Evolutionary conservation across 2,329 filamentous ascomycete species (phyloP), one percentile per base, ranked within the genome.

Genomic region (Colletotrichum destructivum): DNA sequence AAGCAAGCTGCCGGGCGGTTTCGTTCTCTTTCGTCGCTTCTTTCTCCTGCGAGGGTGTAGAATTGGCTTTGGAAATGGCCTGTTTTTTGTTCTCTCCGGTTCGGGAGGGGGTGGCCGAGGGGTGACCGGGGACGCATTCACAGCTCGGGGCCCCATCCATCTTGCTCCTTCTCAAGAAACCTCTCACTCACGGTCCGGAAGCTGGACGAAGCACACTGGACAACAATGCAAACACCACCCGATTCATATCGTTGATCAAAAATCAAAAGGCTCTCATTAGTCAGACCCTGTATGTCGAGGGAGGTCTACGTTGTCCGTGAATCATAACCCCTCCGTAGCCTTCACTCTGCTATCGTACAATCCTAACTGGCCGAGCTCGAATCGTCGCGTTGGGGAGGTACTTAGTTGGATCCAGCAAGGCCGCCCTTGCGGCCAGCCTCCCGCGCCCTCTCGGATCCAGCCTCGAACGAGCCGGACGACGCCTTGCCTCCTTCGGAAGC

Each of bases 401-500:
- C 23, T 31, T 18, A 69, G 51, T 64, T 15, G 16, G 55, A 64
- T 21, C 65, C 15, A 13, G 60, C 16, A 13, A 72, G 65, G 61
- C 87, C 87, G 4, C 88, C 88, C 80, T 89, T 89, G 42, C 81
- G 80, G 3, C 88, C 88, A 21, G 88, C 87, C 77, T 89, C 87
- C 59, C 81, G 83, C 2, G 87, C 87, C 71, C 82, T 84, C 77
- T 87, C 84, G 59, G 84, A 86, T 8, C 88, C 86, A 0, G 83
- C 83, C 75, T 89, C 85, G 65, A 90, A 90, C 3, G 84, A 87
- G 5, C 88, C 87, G 46, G 82, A 81, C 0, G 87, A 89, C 0
- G 86, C 84, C 62, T 88, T 81, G 5, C 87, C 88, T 12, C 88
- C 88, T 77, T 83, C 81, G 13, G 88, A 89, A 2, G 88, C 88